Evolutionary conservation across 805 yeast species (phyloP), one percentile per base, ranked within the genome.

Genomic region (Candida loeiensis): DNA sequence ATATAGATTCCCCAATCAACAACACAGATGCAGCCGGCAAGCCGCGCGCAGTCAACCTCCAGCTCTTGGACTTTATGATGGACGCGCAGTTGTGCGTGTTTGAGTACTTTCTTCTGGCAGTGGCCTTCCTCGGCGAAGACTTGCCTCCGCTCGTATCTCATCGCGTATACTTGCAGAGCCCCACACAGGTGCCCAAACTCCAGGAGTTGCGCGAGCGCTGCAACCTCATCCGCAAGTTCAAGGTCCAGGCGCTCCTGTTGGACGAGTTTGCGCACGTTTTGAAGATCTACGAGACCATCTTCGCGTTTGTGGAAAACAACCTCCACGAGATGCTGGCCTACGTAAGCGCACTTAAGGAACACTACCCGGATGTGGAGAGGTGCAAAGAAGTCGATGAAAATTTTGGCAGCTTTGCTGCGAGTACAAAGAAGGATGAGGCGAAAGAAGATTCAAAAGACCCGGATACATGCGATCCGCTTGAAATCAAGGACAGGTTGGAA

Each of bases 201-300:
- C 24, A 22, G n/a, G 39, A 41, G 25, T 29, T 41, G 21, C 31
- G 34, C 6, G 26, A 32, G 4, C 30, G 46, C 4, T 37, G 19
- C 18, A 33, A 29, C n/a, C 22, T 44, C 12, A 35, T 44, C 16
- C 33, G 32, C 31, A 40, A 44, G 33, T 44, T 40, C 37, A 29
- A 31, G 25, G 17, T 19, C 3, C 38, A 44, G 29, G 32, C 38
- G 13, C 22, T 15, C 15, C 31, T 18, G 17, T 30, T 44, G n/a
- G 9, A 20, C 22, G 36, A 34, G 17, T 44, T 40, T 29, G 32
- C 21, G 9, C 37, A 44, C 11, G 37, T 37, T 4, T 8, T 30
- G 9, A 17, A 36, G 35, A 34, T 40, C 5, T 44, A 37, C 37
- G 32, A 33, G 20, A 44, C 46, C 15, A 32, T 40, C 9, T 37